A percentile compares a stretch with the other conserved stretches of the same genome.
Conservation (phyloP, 2,329 filamentous ascomycete genomes). For the Rutstroemia sp. region DNA sequence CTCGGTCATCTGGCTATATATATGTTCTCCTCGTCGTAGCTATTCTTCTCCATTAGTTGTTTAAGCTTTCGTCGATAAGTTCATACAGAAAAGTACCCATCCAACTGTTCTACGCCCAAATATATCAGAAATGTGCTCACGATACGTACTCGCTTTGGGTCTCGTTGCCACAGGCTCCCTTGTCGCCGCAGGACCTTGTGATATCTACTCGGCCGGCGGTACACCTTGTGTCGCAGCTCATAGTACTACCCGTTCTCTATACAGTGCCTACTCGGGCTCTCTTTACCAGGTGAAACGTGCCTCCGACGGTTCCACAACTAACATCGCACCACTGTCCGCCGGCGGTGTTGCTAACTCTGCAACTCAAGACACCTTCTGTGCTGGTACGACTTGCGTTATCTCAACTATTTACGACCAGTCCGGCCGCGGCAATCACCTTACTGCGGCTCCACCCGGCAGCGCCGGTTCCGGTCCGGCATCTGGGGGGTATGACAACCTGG, state of each 20-base stretch:
- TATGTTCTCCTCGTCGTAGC: neutral
- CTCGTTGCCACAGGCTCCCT: constrained; percentile 34
- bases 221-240: constrained; percentile 60
- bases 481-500: constrained; percentile 52
- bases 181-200: constrained; percentile 49
- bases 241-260: constrained; percentile 56
- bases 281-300: constrained; percentile 54
- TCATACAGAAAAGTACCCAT: neutral
- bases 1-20: neutral
- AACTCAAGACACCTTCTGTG: constrained; percentile 54
- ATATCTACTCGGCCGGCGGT: constrained; percentile 50
- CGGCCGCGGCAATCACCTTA: constrained; percentile 53
- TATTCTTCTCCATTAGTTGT: too few relatives aligned
- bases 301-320: constrained; percentile 36
- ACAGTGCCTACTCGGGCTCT: constrained; percentile 42
- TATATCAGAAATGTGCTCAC: constrained; percentile 29
- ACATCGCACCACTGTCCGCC: constrained; percentile 38
- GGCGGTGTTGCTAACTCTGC: constrained; percentile 57
- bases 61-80: neutral
- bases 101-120: constrained; percentile 7
- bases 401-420: constrained; percentile 61
- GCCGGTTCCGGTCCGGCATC: constrained; percentile 49
- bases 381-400: constrained; percentile 54
- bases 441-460: constrained; percentile 50
- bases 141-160: constrained; percentile 20